Evolutionary conservation across 2,329 filamentous ascomycete genomes (phyloP), one percentile per base, ranked within the genome.

Genomic region (Colletotrichum trifolii): DNA sequence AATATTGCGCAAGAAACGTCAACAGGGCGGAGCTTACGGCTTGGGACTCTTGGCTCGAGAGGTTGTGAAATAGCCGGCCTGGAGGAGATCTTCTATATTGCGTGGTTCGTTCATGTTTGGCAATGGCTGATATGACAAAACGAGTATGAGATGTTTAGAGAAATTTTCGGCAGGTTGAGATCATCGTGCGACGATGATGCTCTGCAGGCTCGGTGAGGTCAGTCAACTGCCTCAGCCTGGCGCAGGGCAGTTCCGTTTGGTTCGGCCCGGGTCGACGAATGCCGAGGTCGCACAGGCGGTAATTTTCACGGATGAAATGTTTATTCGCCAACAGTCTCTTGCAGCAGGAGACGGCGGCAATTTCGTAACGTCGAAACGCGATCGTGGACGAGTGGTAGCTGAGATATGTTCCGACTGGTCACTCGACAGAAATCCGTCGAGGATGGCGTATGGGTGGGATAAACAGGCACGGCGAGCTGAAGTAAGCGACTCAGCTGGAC

Each of bases 61-160:
- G 38, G 82, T 83, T 68, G 77, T 82, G 72, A 83, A 86, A 62
- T 81, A 83, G 58, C 84, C 84, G 69, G 81, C 82, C 68, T 80
- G 74, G 42, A 86, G 77, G 66, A 84, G 74, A 67, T 78, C 77
- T 47, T 83, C 75, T 43, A 85, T 79, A 68, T 83, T 78, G 57
- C 79, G 70, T 60, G 74, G 74, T 61, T 81, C 78, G 60, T 75
- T 78, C 82, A 83, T 84, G 52, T 69, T 80, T 43, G 40, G 49
- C 15, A 5, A 53, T 54, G 33, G 8, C 40, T 39, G 43, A 47
- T 46, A 40, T 11, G 40, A 12, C 53, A 36, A 48, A 39, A 39
- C 17, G 6, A 60, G 54, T 17, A 66, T 42, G 38, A 34, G 48
- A 54, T 40, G 15, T 66, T 42, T 63, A 38, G 42, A 49, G 46